Conservation (phyloP, 176 grass and related monocot species). For the Aechmea fasciata region DNA sequence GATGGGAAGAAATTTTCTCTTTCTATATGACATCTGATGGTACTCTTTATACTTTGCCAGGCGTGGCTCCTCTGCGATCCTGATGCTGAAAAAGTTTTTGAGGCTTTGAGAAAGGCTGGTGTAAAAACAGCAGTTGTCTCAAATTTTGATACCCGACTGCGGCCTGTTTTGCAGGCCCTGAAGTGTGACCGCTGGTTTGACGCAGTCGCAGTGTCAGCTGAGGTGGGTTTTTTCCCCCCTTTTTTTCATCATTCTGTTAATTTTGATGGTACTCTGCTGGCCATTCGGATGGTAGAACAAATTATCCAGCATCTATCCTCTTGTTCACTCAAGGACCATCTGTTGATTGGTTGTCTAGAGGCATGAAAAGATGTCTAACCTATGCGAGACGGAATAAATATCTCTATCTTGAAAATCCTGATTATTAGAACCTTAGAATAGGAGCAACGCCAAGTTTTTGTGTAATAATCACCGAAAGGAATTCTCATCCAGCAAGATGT, state of each 20-base stretch:
- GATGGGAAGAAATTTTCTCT: not conserved
- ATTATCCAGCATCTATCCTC: too few relatives aligned
- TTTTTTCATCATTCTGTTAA: conserved; percentile 8
- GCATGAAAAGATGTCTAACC: too few relatives aligned
- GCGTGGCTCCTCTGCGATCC: conserved; percentile 89
- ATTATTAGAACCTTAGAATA: too few relatives aligned
- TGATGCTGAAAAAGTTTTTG: conserved; percentile 66
- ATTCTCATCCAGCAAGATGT: too few relatives aligned
- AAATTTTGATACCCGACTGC: conserved; percentile 88
- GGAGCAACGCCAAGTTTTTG: too few relatives aligned
- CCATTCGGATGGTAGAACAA: too few relatives aligned
- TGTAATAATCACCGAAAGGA: too few relatives aligned
- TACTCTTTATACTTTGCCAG: conserved; percentile 32
- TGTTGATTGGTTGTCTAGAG: too few relatives aligned
- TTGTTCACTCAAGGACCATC: too few relatives aligned
- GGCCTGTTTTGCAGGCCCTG: conserved; percentile 68
- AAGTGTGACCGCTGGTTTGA: conserved; percentile 95
- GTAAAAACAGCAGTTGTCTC: conserved; percentile 91
- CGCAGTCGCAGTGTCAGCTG: conserved; percentile 79
- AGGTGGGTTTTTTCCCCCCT: conserved; percentile 29
- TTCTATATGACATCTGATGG: conserved; percentile 17
- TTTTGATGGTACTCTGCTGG: not conserved
- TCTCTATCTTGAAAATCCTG: too few relatives aligned
- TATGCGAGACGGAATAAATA: too few relatives aligned
- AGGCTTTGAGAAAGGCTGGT: conserved; percentile 68